Evolutionary conservation across 495 filamentous ascomycete genomes (phyloP), one percentile per base, ranked within the genome.

Genomic region (Penicillium waksmanii): DNA sequence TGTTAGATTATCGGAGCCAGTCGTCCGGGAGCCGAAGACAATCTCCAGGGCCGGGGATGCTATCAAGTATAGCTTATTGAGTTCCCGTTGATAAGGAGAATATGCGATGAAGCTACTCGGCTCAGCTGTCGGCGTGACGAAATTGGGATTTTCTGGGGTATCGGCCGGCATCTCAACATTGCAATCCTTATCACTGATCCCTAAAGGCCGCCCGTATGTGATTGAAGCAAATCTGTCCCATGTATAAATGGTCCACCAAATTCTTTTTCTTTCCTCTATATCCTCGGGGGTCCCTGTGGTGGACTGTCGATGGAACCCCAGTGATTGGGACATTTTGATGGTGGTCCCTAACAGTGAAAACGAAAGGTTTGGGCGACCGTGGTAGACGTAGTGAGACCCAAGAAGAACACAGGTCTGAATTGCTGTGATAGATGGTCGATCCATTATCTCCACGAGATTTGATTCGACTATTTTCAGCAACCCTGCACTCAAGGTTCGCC

Each of bases 231-330:
- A 73, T 51, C 69, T 57, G 23, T 76, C 73, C 71, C 71, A 73
- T 10, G 71, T 76, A 52, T 74, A 76, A 7, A 73, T 71, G 5
- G 71, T 73, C 69, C 73, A 73, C 73, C 73, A 76, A 0, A 73
- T 66, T 46, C 73, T 44, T 52, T 73, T 73, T 42, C 67, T 62
- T 33, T 73, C 73, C 51, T 76, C 69, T 17, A 66, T 58, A 44
- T 68, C 67, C 35, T 68, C 71, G 18, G 62, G 49, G 4, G 57
- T 50, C 1, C 66, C 63, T 23, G 51, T 38, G 3, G 35, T 27
- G 21, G 58, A 55, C 49, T 70, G 61, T 5, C 71, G 71, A 36
- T 76, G 73, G 42, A 76, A 31, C 0, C 70, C 73, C 38, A 69
- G 55, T n/a, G 73, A 68, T 38, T 76, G 71, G 0, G 73, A 53